A percentile compares a stretch with the other conserved stretches of the same genome.
These are phyloP conservation scores for Botrytis hyacinthi DNA, from an alignment of 2,329 filamentous ascomycete species.

Conservation along the genomic window DNA sequence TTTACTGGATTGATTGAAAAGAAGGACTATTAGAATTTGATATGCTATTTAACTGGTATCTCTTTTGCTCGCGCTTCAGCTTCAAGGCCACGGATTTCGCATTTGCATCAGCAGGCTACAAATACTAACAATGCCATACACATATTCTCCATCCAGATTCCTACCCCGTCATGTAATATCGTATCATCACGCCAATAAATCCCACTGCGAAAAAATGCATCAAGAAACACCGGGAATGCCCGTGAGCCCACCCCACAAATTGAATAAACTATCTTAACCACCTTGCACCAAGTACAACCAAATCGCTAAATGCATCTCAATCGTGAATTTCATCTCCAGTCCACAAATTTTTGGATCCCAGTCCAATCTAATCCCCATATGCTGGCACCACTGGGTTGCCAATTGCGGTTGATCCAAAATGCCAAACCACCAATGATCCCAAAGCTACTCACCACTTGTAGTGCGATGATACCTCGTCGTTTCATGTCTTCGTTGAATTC, in stretches of 20 bases:
- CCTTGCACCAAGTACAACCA: not conserved
- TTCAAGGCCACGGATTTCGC: not conserved
- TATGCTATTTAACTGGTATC: constrained; percentile 7
- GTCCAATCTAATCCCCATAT: constrained; percentile 31
- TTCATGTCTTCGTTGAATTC: constrained; percentile 65
- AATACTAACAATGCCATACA: not conserved
- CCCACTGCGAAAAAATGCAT: constrained; percentile 10
- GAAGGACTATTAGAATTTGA: not conserved
- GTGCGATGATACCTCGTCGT: constrained; percentile 61
- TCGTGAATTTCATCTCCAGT: constrained; percentile 24
- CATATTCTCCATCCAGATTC: not conserved
- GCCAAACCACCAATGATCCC: constrained; percentile 72
- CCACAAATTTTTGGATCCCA: constrained; percentile 24
- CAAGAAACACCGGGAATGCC: constrained; percentile 14
- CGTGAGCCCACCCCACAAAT: not conserved
- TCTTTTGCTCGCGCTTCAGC: not conserved
- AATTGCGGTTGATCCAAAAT: constrained; percentile 51
- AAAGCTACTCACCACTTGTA: constrained; percentile 73
- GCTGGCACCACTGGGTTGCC: constrained; percentile 13
- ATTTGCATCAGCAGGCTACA: not conserved
- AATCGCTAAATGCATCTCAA: constrained; percentile 10
- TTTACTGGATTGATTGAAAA: not conserved
- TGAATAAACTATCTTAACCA: not conserved
- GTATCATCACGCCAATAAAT: constrained; percentile 2
- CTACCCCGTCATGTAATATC: not conserved